A percentile compares a stretch with the other conserved stretches of the same genome.
These are phyloP conservation scores for Annulohypoxylon truncatum DNA, from an alignment of 2,329 filamentous ascomycete species.

Conservation along the genomic window DNA sequence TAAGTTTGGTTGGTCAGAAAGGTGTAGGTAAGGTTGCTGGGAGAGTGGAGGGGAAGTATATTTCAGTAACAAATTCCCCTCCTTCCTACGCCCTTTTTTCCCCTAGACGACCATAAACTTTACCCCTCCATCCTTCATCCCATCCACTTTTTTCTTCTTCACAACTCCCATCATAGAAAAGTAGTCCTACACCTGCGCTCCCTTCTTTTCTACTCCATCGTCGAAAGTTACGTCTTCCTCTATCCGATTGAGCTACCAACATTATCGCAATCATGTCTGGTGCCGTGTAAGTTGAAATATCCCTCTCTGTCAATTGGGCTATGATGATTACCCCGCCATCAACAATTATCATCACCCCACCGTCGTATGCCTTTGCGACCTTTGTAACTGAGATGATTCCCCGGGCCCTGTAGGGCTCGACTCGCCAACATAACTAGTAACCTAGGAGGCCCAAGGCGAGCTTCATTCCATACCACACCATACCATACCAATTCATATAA, in stretches of 20 bases:
- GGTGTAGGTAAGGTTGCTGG: neutral
- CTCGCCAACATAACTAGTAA: conserved; percentile 73
- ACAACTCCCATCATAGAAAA: conserved; percentile 49
- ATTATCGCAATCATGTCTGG: conserved; percentile 67
- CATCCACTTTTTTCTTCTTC: conserved; percentile 42
- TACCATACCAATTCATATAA: neutral
- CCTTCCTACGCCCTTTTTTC: conserved; percentile 24
- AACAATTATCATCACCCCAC: conserved; percentile 36
- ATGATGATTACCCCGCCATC: conserved; percentile 39
- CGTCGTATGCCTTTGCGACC: conserved; percentile 47
- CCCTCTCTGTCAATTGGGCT: conserved; percentile 41
- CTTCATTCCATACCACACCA: conserved; percentile 39
- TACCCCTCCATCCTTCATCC: conserved; percentile 39
- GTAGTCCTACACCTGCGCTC: conserved; percentile 40
- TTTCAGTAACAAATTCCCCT: conserved; percentile 29
- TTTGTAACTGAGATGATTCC: conserved; percentile 48
- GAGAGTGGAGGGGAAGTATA: conserved; percentile 13
- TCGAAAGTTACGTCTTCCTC: conserved; percentile 3
- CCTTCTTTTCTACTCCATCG: conserved; percentile 11
- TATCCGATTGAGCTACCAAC: conserved; percentile 31
- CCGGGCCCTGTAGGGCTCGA: conserved; percentile 70
- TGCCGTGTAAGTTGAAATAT: conserved; percentile 70
- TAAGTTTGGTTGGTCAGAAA: conserved; percentile 18
- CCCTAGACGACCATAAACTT: conserved; percentile 5
- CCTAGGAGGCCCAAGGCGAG: conserved; percentile 70